phyloP scores from a whole-genome alignment of 2,329 filamentous ascomycete genomes.

The Cryphonectria naterciae region DNA sequence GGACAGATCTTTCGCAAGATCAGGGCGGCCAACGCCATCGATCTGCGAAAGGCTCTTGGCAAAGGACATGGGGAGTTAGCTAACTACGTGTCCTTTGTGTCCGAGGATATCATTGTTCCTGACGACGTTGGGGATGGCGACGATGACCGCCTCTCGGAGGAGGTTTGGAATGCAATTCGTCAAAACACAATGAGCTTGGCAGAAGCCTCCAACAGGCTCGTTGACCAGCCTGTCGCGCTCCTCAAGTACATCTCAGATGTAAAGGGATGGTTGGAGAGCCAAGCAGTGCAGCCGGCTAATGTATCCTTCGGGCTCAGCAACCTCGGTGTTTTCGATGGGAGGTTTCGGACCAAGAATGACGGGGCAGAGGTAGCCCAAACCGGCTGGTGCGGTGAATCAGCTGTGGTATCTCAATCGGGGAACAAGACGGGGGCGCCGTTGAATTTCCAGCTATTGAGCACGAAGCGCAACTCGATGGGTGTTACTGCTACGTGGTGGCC shows the following conservation, averaged over 20 bases:
- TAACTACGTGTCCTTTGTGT: neutral
- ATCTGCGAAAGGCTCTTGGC: neutral
- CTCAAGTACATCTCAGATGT: constrained; percentile 1
- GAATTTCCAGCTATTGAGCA: neutral
- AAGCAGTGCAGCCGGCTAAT: neutral
- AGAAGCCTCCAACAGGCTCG: neutral
- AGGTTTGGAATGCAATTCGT: neutral
- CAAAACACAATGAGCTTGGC: neutral
- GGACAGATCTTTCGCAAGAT: neutral
- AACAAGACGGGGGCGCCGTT: neutral
- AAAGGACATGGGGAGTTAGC: neutral
- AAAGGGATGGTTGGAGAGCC: neutral
- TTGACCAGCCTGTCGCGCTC: neutral
- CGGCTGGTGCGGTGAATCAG: neutral
- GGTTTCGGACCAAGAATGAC: neutral
- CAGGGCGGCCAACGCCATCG: neutral
- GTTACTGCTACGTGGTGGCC: neutral
- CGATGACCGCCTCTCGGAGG: neutral
- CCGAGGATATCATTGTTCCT: neutral
- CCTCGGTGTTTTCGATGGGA: neutral
- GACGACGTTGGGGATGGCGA: neutral
- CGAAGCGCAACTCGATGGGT: neutral
- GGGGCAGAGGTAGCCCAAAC: neutral
- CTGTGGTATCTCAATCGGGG: neutral
- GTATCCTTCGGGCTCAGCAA: neutral